A percentile compares a stretch with the other conserved stretches of the same genome.
These are phyloP conservation scores for Aspergillus versicolor DNA, from an alignment of 2,329 filamentous ascomycete species.

Conservation along the genomic window DNA sequence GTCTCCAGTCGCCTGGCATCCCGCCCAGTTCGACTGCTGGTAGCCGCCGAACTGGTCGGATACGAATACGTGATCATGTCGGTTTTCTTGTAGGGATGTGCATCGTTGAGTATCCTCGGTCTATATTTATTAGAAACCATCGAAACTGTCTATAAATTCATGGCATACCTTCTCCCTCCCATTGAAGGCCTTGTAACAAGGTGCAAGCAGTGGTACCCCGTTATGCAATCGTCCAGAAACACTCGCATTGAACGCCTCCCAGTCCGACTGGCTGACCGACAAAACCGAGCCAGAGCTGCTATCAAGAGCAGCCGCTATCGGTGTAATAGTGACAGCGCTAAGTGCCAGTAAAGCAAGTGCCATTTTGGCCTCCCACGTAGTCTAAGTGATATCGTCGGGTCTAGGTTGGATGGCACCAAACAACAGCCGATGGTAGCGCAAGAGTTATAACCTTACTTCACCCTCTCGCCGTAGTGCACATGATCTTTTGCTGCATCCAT, in stretches of 20 bases:
- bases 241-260: slow-evolving; percentile 8
- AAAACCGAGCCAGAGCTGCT: neutral
- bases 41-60: slow-evolving; percentile 7
- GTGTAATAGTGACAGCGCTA: neutral
- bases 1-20: slow-evolving; percentile 8
- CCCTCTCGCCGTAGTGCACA: neutral
- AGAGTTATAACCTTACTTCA: neutral
- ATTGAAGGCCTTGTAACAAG: slow-evolving; percentile 7
- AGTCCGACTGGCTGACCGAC: slow-evolving; percentile 1
- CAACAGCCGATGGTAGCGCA: neutral
- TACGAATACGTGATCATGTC: neutral
- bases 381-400: neutral
- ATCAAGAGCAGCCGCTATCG: neutral
- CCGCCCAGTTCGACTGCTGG: slow-evolving; percentile 6
- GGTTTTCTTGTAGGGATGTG: neutral
- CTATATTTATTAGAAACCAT: neutral
- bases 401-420: neutral
- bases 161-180: neutral
- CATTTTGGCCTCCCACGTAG: neutral
- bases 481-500: neutral
- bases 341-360: neutral
- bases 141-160: neutral
- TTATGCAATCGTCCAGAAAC: slow-evolving; percentile 7
- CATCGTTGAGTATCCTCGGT: neutral
- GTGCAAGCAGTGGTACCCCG: slow-evolving; percentile 7